Base-by-base conservation (phyloP, 2,329 filamentous ascomycete genomes). In the Mycosphaerelloides madeirae region DNA sequence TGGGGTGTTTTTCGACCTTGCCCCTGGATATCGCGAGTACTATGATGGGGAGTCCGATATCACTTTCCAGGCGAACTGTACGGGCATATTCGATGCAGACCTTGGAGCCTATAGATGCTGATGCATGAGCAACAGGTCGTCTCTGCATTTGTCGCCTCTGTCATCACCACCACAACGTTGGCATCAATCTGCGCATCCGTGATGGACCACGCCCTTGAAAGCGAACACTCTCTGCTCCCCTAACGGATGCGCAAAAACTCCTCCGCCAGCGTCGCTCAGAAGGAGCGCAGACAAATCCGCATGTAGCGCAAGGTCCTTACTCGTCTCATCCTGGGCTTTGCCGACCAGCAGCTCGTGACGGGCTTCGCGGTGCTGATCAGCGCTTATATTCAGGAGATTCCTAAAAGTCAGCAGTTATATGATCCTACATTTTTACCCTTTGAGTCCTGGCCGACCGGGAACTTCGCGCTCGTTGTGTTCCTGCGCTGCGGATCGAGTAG, bases 71-170 rank as follows among this genome's bases (percentile, higher is more conserved):
- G 22, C 22, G 22, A 25, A 9, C 22, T 25, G 22, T 25, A 9
- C 9, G 22, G 22, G 22, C 22, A 25, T 25, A 9, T 25, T 25
- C 22, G 9, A 25, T 25, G 22, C 22, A 5, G 22, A 25, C 9
- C 6, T 25, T 9, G 22, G 6, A 5, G 22, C 6, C 22, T 6
- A 25, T 25, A 9, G 22, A 25, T 25, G 22, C 22, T 25, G 9
- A 25, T 9, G 9, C 22, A 96, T 72, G 13, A 5, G 20, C 15
- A 35, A 11, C 29, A 44, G 41, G 41, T 44, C 9, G 35, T 38
- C 11, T 38, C 31, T 29, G 28, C 41, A 2, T 44, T 38, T 20
- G 34, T 44, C n/a, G 25, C 34, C 13, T 44, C 41, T 7, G 28
- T 38, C 14, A 6, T 44, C 3, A n/a, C 38, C 4, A 38, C 34